A percentile compares a stretch with the other conserved stretches of the same genome.
Evolutionary conservation across 2,329 filamentous ascomycete species (phyloP).

Genomic region (Beauveria australis): DNA sequence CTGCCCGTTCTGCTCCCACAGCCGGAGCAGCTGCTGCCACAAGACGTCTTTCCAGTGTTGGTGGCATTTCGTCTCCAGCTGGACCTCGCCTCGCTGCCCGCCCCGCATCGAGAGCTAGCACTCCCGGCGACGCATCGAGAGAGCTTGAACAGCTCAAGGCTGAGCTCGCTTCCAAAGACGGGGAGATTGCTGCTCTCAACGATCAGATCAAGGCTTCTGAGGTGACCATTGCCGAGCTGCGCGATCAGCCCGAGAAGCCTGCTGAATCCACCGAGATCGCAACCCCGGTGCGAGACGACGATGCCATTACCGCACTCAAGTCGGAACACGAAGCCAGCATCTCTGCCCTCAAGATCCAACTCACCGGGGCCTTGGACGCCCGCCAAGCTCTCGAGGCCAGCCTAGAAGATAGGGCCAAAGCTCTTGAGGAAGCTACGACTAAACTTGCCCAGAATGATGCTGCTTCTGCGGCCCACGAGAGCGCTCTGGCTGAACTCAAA

Average conservation of each 20-base stretch:
- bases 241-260: constrained; percentile 37
- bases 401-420: constrained; percentile 36
- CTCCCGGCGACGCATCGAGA: constrained; percentile 38
- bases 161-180: constrained; percentile 50
- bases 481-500: constrained; percentile 42
- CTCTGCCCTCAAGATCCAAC: constrained; percentile 37
- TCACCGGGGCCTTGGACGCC: constrained; percentile 38
- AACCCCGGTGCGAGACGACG: constrained; percentile 28
- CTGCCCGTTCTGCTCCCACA: constrained; percentile 30
- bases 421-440: constrained; percentile 28
- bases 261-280: constrained; percentile 32
- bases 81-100: constrained; percentile 30
- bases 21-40: constrained; percentile 37
- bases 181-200: constrained; percentile 49
- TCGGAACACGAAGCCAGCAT: constrained; percentile 41
- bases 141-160: constrained; percentile 53
- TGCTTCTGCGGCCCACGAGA: constrained; percentile 31
- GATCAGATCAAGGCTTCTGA: constrained; percentile 47
- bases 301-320: constrained; percentile 39
- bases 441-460: constrained; percentile 40
- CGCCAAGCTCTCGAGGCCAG: constrained; percentile 42
- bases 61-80: constrained; percentile 27
- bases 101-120: constrained; percentile 28
- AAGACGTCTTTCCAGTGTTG: constrained; percentile 49
- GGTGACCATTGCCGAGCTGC: constrained; percentile 46